These are phyloP conservation scores for Anisodus tanguticus DNA, from an alignment of 257 asterid genomes.

Conservation along the genomic window DNA sequence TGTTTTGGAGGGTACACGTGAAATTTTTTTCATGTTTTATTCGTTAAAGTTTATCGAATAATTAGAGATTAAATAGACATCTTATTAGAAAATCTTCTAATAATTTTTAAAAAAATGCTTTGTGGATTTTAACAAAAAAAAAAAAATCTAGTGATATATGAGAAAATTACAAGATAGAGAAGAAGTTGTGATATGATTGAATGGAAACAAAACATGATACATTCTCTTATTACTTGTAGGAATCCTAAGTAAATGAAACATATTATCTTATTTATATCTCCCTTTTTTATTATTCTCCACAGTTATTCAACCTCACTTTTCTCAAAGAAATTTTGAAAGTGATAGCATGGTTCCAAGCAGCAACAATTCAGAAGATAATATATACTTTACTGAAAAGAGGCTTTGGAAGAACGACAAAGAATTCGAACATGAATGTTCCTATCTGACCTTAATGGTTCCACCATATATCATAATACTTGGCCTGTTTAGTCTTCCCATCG, in stretches of 20 bases:
- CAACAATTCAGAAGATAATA: background rate
- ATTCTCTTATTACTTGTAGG: no score
- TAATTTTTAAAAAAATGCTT: background rate
- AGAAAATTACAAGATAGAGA: background rate
- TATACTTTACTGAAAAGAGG: background rate
- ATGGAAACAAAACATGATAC: background rate
- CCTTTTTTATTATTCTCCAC: background rate
- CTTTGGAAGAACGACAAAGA: background rate
- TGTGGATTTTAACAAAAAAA: background rate
- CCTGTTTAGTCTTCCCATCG: conserved; percentile 98
- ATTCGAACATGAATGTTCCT: background rate
- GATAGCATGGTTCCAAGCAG: background rate
- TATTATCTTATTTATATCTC: background rate
- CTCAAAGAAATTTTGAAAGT: background rate
- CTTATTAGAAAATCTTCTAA: background rate
- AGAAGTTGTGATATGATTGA: background rate
- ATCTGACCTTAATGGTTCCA: conserved; percentile 91
- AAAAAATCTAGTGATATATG: background rate
- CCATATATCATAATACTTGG: conserved; percentile 99
- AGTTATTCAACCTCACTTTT: background rate
- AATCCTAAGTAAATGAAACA: background rate
- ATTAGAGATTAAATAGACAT: background rate
- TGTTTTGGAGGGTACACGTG: no score
- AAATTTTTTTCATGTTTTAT: no score
- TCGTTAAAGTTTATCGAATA: no score